Evolutionary conservation across 768 basidiomycete genomes (phyloP), one percentile per base, ranked within the genome.

Genomic region (Cystofilobasidium capitatum): DNA sequence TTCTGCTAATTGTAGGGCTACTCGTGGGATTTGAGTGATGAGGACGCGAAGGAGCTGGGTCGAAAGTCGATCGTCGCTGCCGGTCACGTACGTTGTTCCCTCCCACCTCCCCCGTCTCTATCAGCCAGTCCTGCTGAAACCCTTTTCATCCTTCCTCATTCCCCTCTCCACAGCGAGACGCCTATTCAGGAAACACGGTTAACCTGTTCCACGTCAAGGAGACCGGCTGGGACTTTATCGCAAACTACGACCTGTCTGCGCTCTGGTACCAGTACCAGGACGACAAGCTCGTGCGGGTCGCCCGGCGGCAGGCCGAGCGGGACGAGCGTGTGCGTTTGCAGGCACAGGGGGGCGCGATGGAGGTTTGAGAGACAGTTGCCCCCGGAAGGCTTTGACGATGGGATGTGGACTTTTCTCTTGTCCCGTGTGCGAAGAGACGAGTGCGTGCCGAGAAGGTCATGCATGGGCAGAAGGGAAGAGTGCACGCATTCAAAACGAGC

Each of bases 181-280:
- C 91, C 8, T 94, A 87, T 81, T 94, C 92, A 9, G 91, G 91
- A 60, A 99, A 99, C 80, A 87, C 89, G 7, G 87, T 88, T 79
- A 99, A 98, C 79, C 81, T 99, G 44, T 99, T 90, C 76, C 92
- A 96, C 69, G 89, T 99, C 74, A 87, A 91, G 76, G 86, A 94
- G 77, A 83, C 88, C 67, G 94, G 94, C 7, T 99, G 96, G 96
- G 82, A 86, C 71, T 98, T 97, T 80, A 88, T 97, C 74, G 91
- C 88, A 69, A 94, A 92, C 80, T 93, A 91, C 80, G 93, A 97
- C 76, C 80, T 97, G 70, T 85, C 86, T 49, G 84, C 86, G 77
- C 78, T 94, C 81, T 91, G 96, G 78, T 94, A 94, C 80, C 88
- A 94, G 67, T 78, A 78, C 67, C 74, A 77, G 58, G 73, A 68